Base-by-base conservation (phyloP, 805 yeast genomes). In the Monosporozyma aerobia region DNA sequence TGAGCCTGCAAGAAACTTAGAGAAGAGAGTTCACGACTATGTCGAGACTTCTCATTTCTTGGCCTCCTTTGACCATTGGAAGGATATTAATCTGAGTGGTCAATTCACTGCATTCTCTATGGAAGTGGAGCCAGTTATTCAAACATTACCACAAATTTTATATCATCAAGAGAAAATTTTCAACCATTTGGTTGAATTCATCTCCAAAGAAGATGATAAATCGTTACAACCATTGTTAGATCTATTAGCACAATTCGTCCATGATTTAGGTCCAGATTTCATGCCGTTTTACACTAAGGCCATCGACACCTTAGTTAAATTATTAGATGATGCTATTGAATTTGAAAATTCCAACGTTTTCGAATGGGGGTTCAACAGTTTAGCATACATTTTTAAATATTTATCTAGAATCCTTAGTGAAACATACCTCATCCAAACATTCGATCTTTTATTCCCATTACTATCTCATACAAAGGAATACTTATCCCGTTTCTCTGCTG, bases 181-280 rank as follows among this genome's bases (percentile, higher is more conserved):
- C 56, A 73, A 75, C 5, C 58, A 76, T 4, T 69, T 94, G 39
- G 63, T 69, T 30, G 57, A 57, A 9, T 76, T 77, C 53, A 76
- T 85, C 40, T 61, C 66, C 16, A 69, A 73, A 39, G 79, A 82
- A 55, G 96, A 94, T 63, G 75, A 76, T 23, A 72, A 84, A 53
- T 81, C 96, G 1, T 70, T 87, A 46, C 94, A 90, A 65, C 92
- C 98, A 3, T 64, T 88, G 30, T 68, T 89, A 49, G 99, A 94
- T 62, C 70, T 86, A 9, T 66, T 90, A 25, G 79, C 96, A 0
- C 95, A 90, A 62, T 85, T 94, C 60, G 83, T 90, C 43, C 97
- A 88, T 60, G 99, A 92, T 71, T 71, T 92, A 56, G 97, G 97
- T 9, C 84, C 92, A 2, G 98, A 92, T 59, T 94, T 90, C 63